These are phyloP conservation scores for Prillingera fragicola DNA, from an alignment of 1,284 basidiomycete genomes.

Conservation along the genomic window DNA sequence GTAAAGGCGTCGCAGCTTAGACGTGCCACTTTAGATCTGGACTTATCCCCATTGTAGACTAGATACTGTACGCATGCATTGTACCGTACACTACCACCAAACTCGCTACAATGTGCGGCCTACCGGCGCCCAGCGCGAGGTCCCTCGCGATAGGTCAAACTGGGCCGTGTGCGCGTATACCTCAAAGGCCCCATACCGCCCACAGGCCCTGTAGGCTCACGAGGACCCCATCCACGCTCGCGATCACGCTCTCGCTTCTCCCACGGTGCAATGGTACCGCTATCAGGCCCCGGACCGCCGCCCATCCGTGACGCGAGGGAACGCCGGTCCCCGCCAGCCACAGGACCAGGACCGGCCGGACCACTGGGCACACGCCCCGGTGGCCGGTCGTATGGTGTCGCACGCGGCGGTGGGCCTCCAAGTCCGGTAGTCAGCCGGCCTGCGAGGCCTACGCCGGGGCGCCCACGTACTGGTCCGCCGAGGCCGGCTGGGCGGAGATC, in stretches of 20 bases:
- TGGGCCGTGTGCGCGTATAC: conserved; percentile 3
- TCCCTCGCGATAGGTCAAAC: conserved; percentile 7
- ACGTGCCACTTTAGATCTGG: no score
- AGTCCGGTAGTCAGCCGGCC: conserved; percentile 2
- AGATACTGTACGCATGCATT: background rate
- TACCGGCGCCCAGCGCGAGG: conserved; percentile 1
- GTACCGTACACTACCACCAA: background rate
- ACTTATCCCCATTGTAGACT: background rate
- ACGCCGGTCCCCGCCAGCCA: background rate
- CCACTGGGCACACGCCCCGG: background rate
- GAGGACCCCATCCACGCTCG: background rate
- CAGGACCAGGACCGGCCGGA: background rate
- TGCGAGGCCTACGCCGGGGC: background rate
- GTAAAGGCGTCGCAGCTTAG: no score
- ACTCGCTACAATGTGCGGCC: background rate
- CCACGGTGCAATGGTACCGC: background rate
- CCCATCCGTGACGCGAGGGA: no score
- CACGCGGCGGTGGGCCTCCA: background rate
- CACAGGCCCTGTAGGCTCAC: no score
- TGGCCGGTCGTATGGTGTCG: background rate
- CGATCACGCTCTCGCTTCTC: background rate
- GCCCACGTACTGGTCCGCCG: background rate
- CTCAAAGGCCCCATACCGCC: background rate
- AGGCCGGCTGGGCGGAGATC: background rate
- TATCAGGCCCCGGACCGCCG: background rate